Percentiles rank a stretch among this genome's conserved stretches.
Conservation (phyloP, 2,329 filamentous ascomycete species). For the Diaporthe sp. region DNA sequence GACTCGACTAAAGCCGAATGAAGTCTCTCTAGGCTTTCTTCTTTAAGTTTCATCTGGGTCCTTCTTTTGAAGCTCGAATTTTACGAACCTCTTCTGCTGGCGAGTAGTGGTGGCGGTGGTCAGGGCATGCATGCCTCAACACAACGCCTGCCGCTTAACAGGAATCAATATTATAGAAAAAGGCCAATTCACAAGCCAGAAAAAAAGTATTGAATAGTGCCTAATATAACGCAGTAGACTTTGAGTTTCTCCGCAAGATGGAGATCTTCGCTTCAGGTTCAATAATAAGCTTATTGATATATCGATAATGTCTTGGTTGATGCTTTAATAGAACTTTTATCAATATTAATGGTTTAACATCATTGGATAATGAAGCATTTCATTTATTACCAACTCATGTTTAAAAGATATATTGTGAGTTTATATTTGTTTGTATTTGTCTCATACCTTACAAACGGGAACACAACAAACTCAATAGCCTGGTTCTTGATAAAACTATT, state of each 20-base stretch:
- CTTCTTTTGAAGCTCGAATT: constrained; percentile 8
- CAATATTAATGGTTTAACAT: not conserved
- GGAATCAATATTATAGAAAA: not conserved
- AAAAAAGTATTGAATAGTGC: not conserved
- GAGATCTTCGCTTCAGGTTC: not conserved
- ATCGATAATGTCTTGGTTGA: not conserved
- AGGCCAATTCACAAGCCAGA: not conserved
- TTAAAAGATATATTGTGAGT: not conserved
- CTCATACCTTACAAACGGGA: not conserved
- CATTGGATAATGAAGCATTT: not conserved
- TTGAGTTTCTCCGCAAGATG: not conserved
- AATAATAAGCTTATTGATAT: not conserved
- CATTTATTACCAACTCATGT: not conserved
- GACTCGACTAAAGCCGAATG: not conserved
- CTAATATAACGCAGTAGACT: not conserved
- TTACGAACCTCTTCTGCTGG: constrained; percentile 1
- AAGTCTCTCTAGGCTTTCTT: not conserved
- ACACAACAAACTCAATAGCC: not conserved
- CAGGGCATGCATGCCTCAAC: constrained; percentile 5
- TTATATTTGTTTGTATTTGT: not conserved
- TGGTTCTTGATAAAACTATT: not conserved
- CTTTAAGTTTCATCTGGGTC: not conserved
- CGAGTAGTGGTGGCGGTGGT: not conserved
- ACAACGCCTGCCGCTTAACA: not conserved
- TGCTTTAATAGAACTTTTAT: not conserved